Evolutionary conservation across 306 rosid species (phyloP), one percentile per base, ranked within the genome.

Genomic region (Nissolia schottii): DNA sequence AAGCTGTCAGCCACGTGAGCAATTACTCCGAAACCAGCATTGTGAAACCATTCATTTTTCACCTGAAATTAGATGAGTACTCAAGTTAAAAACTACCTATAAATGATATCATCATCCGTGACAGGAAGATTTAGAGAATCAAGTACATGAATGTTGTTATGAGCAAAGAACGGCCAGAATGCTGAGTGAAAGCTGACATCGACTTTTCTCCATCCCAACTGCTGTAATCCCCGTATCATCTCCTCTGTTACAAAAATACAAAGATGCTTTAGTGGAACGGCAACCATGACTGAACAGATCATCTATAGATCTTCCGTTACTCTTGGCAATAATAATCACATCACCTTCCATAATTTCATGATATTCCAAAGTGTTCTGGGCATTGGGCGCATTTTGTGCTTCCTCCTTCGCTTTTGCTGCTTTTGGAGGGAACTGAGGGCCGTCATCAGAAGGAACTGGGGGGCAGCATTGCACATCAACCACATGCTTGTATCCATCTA

Each of bases 161-260:
- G 98, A 50, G 96, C 98, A 23, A 94, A 94, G 91, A 89, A 91
- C 62, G 96, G 96, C 97, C 86, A 91, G 53, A 81, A 68, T 19
- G 97, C 87, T 6, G 95, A 82, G 69, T 94, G 98, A 77, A 94
- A 94, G 88, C 91, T 94, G 86, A 91, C 96, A 68, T 91, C 97
- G 18, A 94, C 87, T 83, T 91, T 91, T 79, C 80, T 94, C 98
- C 96, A 94, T 61, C 92, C 92, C 86, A 94, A 49, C 77, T 81
- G 89, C 82, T 91, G 98, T 25, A 94, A 86, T 55, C 96, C 97
- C 7, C 58, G 82, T 50, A 91, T 86, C 81, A 91, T 91, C 85
- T 94, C 96, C 80, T 94, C 98, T 94, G 95, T 84, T 27, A 61
- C 74, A 69, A 69, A 50, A 54, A 58, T 18, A 64, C 28, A 73